These are phyloP conservation scores for Prunus padus DNA, from an alignment of 306 rosid genomes.

Conservation along the genomic window DNA sequence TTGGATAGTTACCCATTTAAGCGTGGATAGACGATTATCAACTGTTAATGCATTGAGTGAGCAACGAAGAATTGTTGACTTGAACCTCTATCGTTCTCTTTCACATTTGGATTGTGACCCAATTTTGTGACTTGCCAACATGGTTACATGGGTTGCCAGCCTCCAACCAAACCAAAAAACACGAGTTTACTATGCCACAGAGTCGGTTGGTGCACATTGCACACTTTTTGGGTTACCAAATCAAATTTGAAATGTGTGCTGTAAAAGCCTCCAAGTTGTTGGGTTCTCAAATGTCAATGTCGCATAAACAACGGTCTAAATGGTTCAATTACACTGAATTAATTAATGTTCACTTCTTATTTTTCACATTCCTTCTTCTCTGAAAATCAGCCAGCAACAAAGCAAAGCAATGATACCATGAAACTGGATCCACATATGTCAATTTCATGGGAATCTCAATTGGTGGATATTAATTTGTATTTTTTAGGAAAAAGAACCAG, in stretches of 20 bases:
- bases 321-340: neutral
- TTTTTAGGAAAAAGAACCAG: slow-evolving; percentile 21
- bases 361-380: slow-evolving; percentile 22
- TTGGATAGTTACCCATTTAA: too few species aligned
- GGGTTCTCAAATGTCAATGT: neutral
- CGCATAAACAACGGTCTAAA: neutral
- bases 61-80: too few species aligned
- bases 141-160: neutral
- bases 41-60: too few species aligned
- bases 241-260: neutral
- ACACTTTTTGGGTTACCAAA: neutral
- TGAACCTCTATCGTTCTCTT: too few species aligned
- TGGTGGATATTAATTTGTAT: slow-evolving; percentile 38
- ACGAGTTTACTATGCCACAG: neutral
- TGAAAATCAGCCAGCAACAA: slow-evolving; percentile 28
- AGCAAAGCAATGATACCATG: slow-evolving; percentile 33
- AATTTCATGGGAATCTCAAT: slow-evolving; percentile 36
- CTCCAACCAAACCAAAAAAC: neutral
- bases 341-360: neutral
- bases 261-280: neutral
- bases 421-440: slow-evolving; percentile 26
- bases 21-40: too few species aligned
- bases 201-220: neutral
- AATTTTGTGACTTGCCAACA: neutral
- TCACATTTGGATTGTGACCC: neutral